Percentiles rank a stretch among this genome's conserved stretches.
Conservation (phyloP, 2,329 filamentous ascomycete species). For the Ceratocystis diversiconidia region DNA sequence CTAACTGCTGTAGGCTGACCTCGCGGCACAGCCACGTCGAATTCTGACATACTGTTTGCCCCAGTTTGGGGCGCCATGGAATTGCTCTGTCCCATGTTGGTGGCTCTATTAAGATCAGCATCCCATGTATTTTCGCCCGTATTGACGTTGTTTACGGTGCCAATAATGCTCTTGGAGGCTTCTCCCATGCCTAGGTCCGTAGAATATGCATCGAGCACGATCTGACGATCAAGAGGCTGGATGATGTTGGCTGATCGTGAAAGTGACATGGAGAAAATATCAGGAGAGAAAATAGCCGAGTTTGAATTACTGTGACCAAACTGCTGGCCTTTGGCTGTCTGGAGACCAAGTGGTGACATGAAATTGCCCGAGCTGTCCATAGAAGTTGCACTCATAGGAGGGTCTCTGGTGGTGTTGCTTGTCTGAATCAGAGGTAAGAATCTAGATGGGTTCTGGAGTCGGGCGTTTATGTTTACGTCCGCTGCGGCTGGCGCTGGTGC, state of each 20-base stretch:
- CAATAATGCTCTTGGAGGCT: constrained; percentile 29
- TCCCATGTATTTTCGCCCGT: not conserved
- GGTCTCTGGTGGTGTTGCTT: constrained; percentile 23
- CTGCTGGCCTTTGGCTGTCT: not conserved
- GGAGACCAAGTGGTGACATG: constrained; percentile 8
- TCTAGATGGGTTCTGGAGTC: not conserved
- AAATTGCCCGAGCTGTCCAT: constrained; percentile 19
- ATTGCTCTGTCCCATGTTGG: not conserved
- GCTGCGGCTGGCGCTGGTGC: constrained; percentile 17
- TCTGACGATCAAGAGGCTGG: constrained; percentile 59
- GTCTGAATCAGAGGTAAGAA: constrained; percentile 4
- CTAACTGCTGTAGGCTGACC: not conserved
- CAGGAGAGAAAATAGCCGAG: constrained; percentile 34
- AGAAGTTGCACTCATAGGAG: constrained; percentile 30
- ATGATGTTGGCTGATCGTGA: constrained; percentile 39
- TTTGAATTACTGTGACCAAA: constrained; percentile 16
- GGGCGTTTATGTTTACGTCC: constrained; percentile 21
- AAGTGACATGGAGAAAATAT: constrained; percentile 40
- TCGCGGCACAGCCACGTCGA: not conserved
- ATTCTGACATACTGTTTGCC: not conserved
- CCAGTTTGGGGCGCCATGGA: not conserved
- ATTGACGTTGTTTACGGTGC: constrained; percentile 18
- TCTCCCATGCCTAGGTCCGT: constrained; percentile 31
- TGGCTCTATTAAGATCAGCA: not conserved
- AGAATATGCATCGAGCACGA: constrained; percentile 60